Base-by-base conservation (phyloP, 2,329 filamentous ascomycete species). In the Septoria petroselini region DNA sequence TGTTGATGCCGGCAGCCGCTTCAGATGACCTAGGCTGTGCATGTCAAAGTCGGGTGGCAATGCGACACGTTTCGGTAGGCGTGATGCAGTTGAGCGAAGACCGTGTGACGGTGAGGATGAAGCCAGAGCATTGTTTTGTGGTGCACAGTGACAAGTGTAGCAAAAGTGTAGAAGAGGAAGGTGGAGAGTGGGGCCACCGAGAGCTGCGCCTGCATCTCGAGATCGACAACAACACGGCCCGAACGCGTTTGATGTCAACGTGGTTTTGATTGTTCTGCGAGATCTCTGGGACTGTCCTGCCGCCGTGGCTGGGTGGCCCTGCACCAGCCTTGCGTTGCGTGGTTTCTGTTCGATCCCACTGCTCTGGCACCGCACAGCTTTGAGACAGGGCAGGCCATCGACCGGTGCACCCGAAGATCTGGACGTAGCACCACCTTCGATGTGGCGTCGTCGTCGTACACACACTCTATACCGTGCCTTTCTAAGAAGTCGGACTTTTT, bases 191-290 rank as follows among this genome's bases (percentile, higher is more conserved):
- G 9, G 23, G n/a, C n/a, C n/a, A n/a, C 27, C 18, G 21, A 27
- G 33, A 34, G 15, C 15, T 34, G 5, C 12, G 31, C 18, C 27
- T 34, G 12, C 33, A 18, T 41, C 21, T 27, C 18, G 33, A n/a
- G 41, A 50, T 50, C 41, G 41, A 34, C 48, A 15, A 23, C 41
- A 33, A 4, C 34, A 31, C 25, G 35, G 40, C 41, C 38, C 30
- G 18, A 45, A 39, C 17, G 14, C 30, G 33, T 38, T 17, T 27
- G 27, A 21, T 19, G 11, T 40, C 27, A 53, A 53, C 44, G 50
- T 53, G 50, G 50, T 44, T 53, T 53, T 53, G 44, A 53, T 53
- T 48, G 41, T 31, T 23, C 41, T n/a, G 37, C 9, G 29, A 21
- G 50, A 48, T 52, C 33, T 27, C 34, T 39, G 50, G 40, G 33